Conservation (phyloP, 2,329 filamentous ascomycete species). For the Cytospora paraplurivora region DNA sequence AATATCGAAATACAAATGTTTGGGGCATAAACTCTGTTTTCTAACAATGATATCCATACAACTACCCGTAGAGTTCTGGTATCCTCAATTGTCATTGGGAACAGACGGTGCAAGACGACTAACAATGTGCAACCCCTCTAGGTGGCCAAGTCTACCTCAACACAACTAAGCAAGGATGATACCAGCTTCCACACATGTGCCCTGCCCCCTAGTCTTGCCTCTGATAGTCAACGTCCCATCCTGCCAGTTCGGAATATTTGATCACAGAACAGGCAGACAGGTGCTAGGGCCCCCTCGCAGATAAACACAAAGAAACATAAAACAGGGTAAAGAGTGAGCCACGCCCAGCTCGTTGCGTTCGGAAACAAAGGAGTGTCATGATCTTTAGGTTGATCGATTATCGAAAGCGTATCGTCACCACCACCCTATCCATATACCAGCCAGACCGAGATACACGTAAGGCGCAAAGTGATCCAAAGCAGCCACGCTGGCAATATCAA, state of each 20-base stretch:
- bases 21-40: background rate
- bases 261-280: background rate
- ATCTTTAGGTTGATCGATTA: constrained; percentile 14
- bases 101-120: background rate
- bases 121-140: constrained; percentile 12
- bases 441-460: constrained; percentile 14
- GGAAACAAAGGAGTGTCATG: constrained; percentile 19
- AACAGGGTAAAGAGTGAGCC: background rate
- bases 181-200: background rate
- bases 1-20: background rate
- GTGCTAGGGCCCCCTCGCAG: background rate
- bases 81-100: background rate
- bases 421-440: constrained; percentile 11
- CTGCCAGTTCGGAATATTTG: background rate
- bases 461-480: constrained; percentile 16
- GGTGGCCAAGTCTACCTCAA: constrained; percentile 24
- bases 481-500: constrained; percentile 18
- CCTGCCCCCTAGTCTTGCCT: background rate
- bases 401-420: constrained; percentile 3
- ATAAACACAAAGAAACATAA: background rate
- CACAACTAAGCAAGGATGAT: constrained; percentile 2
- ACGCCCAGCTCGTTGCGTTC: background rate
- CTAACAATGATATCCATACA: constrained; percentile 21
- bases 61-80: constrained; percentile 8
- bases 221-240: background rate